Base-by-base conservation (phyloP, 1,284 basidiomycete species). In the Trichosporon sp. region DNA sequence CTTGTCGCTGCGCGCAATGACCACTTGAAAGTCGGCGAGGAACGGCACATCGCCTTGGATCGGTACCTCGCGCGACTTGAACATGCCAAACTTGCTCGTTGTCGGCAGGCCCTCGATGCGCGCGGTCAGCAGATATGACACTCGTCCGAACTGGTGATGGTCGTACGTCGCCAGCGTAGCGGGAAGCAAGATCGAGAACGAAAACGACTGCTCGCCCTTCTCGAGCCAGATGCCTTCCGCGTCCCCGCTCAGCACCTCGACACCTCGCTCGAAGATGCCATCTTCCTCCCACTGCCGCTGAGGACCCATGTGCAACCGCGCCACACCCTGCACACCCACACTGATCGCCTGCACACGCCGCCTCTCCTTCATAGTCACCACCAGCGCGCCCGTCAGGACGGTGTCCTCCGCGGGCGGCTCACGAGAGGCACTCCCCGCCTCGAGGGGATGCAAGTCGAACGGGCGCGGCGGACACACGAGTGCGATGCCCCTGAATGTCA, bases 311-410 rank as follows among this genome's bases (percentile, higher is more conserved):
- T 79, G 70, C 51, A 83, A 31, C 31, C 72, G 73, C 43, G 76
- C 77, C 6, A 81, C 79, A 38, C 76, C 75, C 71, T 82, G 80
- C 43, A 83, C 76, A n/a, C 79, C 80, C 2, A 84, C 79, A 8
- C 76, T 75, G 68, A 84, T 83, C 1, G 78, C 76, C 67, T 79
- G 76, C 16, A 78, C 79, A 32, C 80, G 69, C 19, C 78, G 59
- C 2, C 81, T 75, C 64, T 84, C 81, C 67, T 80, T 79, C 82
- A 84, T 84, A 43, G 75, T 77, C 4, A 84, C 79, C 65, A 83
- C 82, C 31, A 84, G 72, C 0, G 77, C 68, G 19, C 83, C 83
- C 19, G 75, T 75, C 2, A 84, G 64, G 19, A 84, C 75, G 10
- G 81, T 82, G 73, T 84, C 83, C 65, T 84, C 80, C 3, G 74